phyloP scores from a whole-genome alignment of 2,329 filamentous ascomycete genomes.

The Monosporascus sp. region DNA sequence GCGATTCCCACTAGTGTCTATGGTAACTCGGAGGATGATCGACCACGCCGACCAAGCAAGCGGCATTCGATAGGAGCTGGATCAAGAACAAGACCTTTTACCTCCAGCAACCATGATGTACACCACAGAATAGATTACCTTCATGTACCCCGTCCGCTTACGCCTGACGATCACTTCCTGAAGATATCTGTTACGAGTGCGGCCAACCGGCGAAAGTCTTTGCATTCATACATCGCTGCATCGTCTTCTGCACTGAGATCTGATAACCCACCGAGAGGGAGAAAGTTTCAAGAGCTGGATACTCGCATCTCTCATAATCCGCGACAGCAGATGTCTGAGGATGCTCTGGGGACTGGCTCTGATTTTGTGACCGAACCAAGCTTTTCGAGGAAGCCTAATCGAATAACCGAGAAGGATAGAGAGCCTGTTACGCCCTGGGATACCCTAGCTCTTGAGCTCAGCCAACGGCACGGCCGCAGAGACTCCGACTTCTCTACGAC shows the following conservation, averaged over 20 bases:
- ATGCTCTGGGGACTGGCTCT: background rate
- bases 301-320: constrained; percentile 14
- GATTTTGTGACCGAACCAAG: background rate
- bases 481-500: constrained; percentile 12
- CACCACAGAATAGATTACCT: constrained; percentile 12
- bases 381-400: constrained; percentile 4
- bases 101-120: constrained; percentile 3
- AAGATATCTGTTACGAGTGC: constrained; percentile 1
- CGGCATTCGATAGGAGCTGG: constrained; percentile 18
- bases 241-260: constrained; percentile 8
- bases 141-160: background rate
- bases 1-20: constrained; percentile 5
- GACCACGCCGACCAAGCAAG: constrained; percentile 10
- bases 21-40: constrained; percentile 10
- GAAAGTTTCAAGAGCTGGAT: constrained; percentile 7
- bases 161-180: constrained; percentile 4
- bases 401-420: background rate
- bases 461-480: constrained; percentile 4
- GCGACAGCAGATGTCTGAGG: constrained; percentile 5
- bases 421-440: background rate
- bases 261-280: constrained; percentile 7
- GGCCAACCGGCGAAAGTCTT: constrained; percentile 18
- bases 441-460: constrained; percentile 2
- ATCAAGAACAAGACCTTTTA: constrained; percentile 13
- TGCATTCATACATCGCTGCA: constrained; percentile 17